Conservation (phyloP, 148 eudicot species). For the Chenopodium quinoa region DNA sequence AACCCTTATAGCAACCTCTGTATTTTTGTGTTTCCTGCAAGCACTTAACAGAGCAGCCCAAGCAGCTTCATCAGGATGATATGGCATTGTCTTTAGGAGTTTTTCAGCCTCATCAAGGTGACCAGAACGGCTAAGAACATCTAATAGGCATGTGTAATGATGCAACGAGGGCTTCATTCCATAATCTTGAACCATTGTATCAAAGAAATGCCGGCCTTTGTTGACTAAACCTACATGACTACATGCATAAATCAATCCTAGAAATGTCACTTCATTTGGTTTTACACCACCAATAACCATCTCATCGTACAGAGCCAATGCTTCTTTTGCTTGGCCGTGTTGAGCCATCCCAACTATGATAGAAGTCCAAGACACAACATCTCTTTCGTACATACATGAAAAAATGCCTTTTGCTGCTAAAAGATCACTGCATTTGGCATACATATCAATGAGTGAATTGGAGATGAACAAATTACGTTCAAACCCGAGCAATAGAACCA, state of each 20-base stretch:
- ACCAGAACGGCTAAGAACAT: slow-evolving; percentile 67
- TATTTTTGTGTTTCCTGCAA: slow-evolving; percentile 48
- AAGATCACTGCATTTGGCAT: slow-evolving; percentile 75
- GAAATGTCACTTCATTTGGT: slow-evolving; percentile 71
- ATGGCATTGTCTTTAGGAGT: slow-evolving; percentile 60
- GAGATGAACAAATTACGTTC: slow-evolving; percentile 43
- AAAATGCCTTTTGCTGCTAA: slow-evolving; percentile 49
- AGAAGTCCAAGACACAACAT: slow-evolving; percentile 80
- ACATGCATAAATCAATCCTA: slow-evolving; percentile 71
- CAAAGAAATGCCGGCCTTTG: slow-evolving; percentile 51
- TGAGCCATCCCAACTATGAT: slow-evolving; percentile 77
- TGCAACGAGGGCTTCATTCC: slow-evolving; percentile 57
- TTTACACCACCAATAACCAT: slow-evolving; percentile 52
- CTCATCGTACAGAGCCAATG: slow-evolving; percentile 53
- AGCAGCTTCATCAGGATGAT: slow-evolving; percentile 68
- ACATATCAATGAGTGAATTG: slow-evolving; percentile 71
- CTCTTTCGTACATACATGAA: slow-evolving; percentile 34
- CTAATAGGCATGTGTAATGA: slow-evolving; percentile 69
- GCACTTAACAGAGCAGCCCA: slow-evolving; percentile 76
- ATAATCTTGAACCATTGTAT: slow-evolving; percentile 51
- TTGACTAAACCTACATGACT: slow-evolving; percentile 72
- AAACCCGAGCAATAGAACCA: slow-evolving; percentile 55
- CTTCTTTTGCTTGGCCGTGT: slow-evolving; percentile 66
- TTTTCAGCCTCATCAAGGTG: slow-evolving; percentile 63
- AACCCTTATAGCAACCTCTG: slow-evolving; percentile 44